phyloP scores from a whole-genome alignment of 2,329 filamentous ascomycete genomes.

The Diaporthe humulicola region DNA sequence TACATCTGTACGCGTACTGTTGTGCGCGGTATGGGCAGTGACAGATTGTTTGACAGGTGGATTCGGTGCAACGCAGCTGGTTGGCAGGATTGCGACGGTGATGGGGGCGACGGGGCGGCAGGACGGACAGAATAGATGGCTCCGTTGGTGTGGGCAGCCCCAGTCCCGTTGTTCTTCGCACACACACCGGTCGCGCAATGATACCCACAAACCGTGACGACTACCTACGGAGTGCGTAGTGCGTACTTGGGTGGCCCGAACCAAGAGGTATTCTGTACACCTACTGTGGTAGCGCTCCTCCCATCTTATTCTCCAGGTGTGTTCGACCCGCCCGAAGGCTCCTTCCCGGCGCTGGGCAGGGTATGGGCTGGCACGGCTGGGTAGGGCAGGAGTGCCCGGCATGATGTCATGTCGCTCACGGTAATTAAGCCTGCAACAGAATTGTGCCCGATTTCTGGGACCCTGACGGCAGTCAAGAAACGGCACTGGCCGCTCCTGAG shows the following conservation, averaged over 20 bases:
- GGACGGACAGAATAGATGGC: background rate
- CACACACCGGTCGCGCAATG: background rate
- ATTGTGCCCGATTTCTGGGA: background rate
- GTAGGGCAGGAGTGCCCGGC: background rate
- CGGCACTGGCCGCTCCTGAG: slow-evolving; percentile 8
- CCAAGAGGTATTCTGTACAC: background rate
- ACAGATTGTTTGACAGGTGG: slow-evolving; percentile 24
- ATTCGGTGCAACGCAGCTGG: slow-evolving; percentile 22
- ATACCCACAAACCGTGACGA: background rate
- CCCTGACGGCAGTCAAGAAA: background rate
- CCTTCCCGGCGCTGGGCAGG: slow-evolving; percentile 12
- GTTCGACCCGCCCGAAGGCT: slow-evolving; percentile 1
- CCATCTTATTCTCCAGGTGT: background rate
- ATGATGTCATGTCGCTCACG: slow-evolving; percentile 22
- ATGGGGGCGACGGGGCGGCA: background rate
- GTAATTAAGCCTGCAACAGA: slow-evolving; percentile 9
- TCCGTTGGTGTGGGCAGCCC: background rate
- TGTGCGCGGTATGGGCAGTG: background rate
- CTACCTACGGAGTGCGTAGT: background rate
- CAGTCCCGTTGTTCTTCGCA: background rate
- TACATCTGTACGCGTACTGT: slow-evolving; percentile 2
- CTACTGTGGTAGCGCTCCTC: background rate
- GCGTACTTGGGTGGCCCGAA: no score
- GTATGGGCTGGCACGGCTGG: no score
- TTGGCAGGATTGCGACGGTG: slow-evolving; percentile 3